Evolutionary conservation across 495 filamentous ascomycete species (phyloP).

Genomic region (Neurospora africana): DNA sequence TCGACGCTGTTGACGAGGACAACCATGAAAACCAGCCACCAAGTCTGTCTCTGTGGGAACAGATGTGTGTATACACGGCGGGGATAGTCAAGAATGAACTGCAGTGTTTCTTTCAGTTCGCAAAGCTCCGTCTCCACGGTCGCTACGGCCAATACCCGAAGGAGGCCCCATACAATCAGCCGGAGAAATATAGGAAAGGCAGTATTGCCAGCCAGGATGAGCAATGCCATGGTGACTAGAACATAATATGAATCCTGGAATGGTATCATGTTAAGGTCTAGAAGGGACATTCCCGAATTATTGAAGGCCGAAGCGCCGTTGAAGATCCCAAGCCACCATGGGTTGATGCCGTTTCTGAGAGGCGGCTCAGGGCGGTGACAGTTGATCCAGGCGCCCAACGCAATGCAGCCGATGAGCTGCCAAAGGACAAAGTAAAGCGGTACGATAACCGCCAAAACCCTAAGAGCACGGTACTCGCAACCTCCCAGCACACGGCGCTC

Average conservation of each 20-base stretch:
- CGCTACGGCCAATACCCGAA: slow-evolving; percentile 17
- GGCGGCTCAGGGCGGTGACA: slow-evolving; percentile 47
- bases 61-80: slow-evolving; percentile 74
- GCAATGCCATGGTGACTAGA: slow-evolving; percentile 60
- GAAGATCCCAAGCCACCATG: slow-evolving; percentile 63
- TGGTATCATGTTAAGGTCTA: slow-evolving; percentile 72
- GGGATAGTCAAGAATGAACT: slow-evolving; percentile 74
- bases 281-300: slow-evolving; percentile 76
- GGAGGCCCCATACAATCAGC: slow-evolving; percentile 60
- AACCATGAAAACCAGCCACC: slow-evolving; percentile 67
- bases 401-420: slow-evolving; percentile 60
- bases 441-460: slow-evolving; percentile 59
- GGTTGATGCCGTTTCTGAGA: slow-evolving; percentile 50
- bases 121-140: slow-evolving; percentile 19
- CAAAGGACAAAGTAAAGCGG: slow-evolving; percentile 64
- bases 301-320: slow-evolving; percentile 71
- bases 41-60: slow-evolving; percentile 66
- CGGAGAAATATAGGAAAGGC: slow-evolving; percentile 66
- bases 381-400: slow-evolving; percentile 60
- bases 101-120: slow-evolving; percentile 52
- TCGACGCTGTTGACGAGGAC: slow-evolving; percentile 70
- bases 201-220: slow-evolving; percentile 84
- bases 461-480: slow-evolving; percentile 69
- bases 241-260: slow-evolving; percentile 59
- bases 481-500: slow-evolving; percentile 69